Evolutionary conservation across 139 green algal species (phyloP).

Genomic region (Tetraselmis chui): DNA sequence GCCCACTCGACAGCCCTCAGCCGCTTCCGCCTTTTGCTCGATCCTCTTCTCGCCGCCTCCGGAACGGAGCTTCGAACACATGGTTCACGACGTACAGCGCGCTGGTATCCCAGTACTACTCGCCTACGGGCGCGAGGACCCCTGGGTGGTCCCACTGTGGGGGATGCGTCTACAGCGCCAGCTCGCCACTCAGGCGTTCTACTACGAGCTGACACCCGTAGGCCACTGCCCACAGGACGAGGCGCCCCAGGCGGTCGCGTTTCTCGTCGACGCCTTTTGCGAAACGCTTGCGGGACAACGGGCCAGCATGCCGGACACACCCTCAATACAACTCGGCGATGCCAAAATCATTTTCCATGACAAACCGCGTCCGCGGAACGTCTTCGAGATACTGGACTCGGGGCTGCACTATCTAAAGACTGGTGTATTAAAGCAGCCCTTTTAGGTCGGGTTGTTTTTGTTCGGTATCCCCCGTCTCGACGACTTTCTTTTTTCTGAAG

Average conservation of each 20-base stretch:
- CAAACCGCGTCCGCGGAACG: not conserved
- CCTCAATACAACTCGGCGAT: not conserved
- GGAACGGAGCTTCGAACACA: conserved; percentile 35
- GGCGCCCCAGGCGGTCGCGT: conserved; percentile 22
- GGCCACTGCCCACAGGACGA: conserved; percentile 63
- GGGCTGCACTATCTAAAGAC: not conserved
- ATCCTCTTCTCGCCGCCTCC: conserved; percentile 43
- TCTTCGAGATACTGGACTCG: not conserved
- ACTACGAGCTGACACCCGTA: conserved; percentile 45
- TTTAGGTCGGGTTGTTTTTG: too few species aligned
- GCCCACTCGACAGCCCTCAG: conserved; percentile 37
- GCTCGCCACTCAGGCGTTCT: conserved; percentile 19
- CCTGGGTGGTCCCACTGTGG: conserved; percentile 63
- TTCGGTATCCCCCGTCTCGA: too few species aligned
- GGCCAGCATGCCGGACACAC: not conserved
- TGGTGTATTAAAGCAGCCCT: not conserved
- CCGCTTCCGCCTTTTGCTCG: conserved; percentile 49
- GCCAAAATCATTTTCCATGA: not conserved
- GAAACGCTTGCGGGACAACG: not conserved
- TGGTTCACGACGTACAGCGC: conserved; percentile 27
- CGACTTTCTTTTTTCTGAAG: too few species aligned
- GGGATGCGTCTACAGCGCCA: conserved; percentile 22
- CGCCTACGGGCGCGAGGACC: conserved; percentile 42
- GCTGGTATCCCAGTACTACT: conserved; percentile 21
- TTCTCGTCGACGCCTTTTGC: not conserved